phyloP scores from a whole-genome alignment of 2,329 filamentous ascomycete species.

The Arthrobotrys sphaeroides region DNA sequence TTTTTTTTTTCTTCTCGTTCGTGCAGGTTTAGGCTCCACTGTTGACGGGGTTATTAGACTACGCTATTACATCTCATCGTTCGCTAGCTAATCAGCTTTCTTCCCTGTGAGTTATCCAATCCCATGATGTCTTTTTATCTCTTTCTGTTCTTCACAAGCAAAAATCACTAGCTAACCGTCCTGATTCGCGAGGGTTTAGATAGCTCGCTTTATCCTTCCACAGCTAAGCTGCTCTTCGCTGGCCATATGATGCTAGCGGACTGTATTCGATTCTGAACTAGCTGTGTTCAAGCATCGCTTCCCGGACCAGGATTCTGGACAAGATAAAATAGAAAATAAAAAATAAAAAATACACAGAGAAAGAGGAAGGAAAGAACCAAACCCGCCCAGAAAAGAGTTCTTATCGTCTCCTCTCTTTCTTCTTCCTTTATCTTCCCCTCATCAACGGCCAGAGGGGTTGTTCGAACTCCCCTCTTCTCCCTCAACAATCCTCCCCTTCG shows the following conservation, averaged over 20 bases:
- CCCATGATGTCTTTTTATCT: neutral
- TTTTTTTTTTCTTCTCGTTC: too few species aligned
- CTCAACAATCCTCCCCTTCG: too few species aligned
- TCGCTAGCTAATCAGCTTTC: neutral
- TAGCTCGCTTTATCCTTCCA: slow-evolving; percentile 4
- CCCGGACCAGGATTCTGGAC: neutral
- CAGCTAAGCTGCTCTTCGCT: neutral
- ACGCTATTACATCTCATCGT: slow-evolving; percentile 5
- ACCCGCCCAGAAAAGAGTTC: too few species aligned
- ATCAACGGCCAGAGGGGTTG: slow-evolving; percentile 4
- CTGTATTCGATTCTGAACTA: too few species aligned
- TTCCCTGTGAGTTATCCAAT: neutral
- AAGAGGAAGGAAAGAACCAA: neutral
- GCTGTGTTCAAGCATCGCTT: neutral
- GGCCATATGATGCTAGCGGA: too few species aligned
- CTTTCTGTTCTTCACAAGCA: neutral
- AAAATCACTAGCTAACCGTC: neutral
- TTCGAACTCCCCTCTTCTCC: neutral
- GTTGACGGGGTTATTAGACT: too few species aligned
- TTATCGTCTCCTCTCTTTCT: neutral
- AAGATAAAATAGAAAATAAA: neutral
- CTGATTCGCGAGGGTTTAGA: neutral
- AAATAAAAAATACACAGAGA: neutral
- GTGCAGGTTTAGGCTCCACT: slow-evolving; percentile 7
- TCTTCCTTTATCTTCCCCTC: neutral